phyloP scores from a whole-genome alignment of 768 basidiomycete genomes.

The Mycena olivaceomarginata region DNA sequence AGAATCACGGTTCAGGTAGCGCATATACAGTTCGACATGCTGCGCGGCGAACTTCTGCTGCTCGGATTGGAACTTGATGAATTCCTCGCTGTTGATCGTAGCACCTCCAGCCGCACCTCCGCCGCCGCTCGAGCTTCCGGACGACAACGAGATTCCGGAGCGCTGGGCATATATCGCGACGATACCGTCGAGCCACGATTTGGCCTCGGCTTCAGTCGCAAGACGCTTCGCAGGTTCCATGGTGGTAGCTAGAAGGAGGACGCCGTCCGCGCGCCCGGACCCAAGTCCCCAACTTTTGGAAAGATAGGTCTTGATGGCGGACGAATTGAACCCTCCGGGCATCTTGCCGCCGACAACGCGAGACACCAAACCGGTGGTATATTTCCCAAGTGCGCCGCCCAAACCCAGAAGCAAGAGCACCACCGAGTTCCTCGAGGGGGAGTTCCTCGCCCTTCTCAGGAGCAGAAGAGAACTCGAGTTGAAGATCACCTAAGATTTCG shows the following conservation, averaged over 20 bases:
- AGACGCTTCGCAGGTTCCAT: slow-evolving; percentile 97
- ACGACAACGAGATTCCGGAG: slow-evolving; percentile 88
- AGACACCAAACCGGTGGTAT: slow-evolving; percentile 92
- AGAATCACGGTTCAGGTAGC: slow-evolving; percentile 95
- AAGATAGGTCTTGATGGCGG: slow-evolving; percentile 92
- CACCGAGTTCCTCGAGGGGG: slow-evolving; percentile 95
- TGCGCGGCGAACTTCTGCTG: slow-evolving; percentile 95
- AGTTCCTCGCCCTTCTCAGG: slow-evolving; percentile 99
- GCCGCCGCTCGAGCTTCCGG: slow-evolving; percentile 78
- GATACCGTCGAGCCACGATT: slow-evolving; percentile 93
- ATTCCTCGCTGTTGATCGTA: slow-evolving; percentile 98
- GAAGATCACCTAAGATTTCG: slow-evolving; percentile 97
- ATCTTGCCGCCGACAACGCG: slow-evolving; percentile 97
- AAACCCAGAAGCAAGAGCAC: slow-evolving; percentile 88
- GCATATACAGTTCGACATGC: slow-evolving; percentile 97
- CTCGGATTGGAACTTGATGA: slow-evolving; percentile 96
- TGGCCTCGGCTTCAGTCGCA: slow-evolving; percentile 93
- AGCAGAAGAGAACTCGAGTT: slow-evolving; percentile 94
- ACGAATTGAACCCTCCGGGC: slow-evolving; percentile 98
- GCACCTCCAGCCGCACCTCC: slow-evolving; percentile 84
- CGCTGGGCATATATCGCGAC: slow-evolving; percentile 92
- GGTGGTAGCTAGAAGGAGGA: slow-evolving; percentile 93
- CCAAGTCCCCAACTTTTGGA: slow-evolving; percentile 98
- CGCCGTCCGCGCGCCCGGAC: slow-evolving; percentile 90
- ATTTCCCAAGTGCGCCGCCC: slow-evolving; percentile 94